Evolutionary conservation across 306 rosid species (phyloP).

Genomic region (Castanospermum australe): DNA sequence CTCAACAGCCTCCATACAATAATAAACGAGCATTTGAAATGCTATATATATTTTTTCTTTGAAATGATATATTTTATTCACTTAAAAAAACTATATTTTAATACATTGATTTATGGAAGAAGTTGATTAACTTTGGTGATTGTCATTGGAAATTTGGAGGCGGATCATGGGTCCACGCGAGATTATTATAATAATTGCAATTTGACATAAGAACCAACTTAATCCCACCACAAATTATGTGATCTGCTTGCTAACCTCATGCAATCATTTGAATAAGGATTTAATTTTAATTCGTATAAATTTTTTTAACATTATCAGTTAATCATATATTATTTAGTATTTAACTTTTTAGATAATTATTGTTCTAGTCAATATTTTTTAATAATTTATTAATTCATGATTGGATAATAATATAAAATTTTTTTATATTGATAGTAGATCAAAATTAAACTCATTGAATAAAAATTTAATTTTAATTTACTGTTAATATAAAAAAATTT

Average conservation of each 20-base stretch:
- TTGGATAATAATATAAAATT: too few relatives aligned
- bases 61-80: not conserved
- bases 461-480: too few relatives aligned
- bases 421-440: too few relatives aligned
- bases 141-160: not conserved
- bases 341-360: too few relatives aligned
- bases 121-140: conserved; percentile 13
- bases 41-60: too few relatives aligned
- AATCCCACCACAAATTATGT: conserved; percentile 38
- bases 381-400: too few relatives aligned
- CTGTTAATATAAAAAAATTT: too few relatives aligned
- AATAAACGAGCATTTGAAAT: not conserved
- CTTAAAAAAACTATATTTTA: not conserved
- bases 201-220: not conserved
- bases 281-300: too few relatives aligned
- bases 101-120: not conserved
- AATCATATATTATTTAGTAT: too few relatives aligned
- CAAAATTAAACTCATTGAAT: too few relatives aligned
- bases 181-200: not conserved
- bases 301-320: too few relatives aligned
- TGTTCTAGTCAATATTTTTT: too few relatives aligned
- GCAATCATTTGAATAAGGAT: not conserved
- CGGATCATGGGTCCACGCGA: conserved; percentile 7
- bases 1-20: not conserved
- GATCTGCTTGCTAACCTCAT: conserved; percentile 20